Conservation (phyloP, 2,329 filamentous ascomycete genomes). For the Phialophora macrospora region DNA sequence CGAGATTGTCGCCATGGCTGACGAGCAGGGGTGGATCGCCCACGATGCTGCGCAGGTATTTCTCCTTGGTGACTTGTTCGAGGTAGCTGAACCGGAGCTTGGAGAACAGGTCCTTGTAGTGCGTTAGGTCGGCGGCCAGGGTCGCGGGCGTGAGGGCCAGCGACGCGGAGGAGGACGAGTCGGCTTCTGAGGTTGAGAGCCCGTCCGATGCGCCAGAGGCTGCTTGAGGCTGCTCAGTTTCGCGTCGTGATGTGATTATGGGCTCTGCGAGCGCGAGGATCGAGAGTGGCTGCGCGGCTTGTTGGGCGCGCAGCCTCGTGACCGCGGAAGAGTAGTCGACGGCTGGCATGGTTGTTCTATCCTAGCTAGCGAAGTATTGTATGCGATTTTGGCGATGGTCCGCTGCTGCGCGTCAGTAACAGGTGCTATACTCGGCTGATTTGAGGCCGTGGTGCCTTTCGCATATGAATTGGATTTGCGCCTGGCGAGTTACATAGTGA, state of each 20-base stretch:
- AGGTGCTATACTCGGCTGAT: neutral
- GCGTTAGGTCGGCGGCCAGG: constrained; percentile 79
- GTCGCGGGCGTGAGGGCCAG: constrained; percentile 70
- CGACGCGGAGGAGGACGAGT: constrained; percentile 56
- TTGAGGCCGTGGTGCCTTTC: neutral
- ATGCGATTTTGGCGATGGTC: neutral
- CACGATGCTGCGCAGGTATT: constrained; percentile 91
- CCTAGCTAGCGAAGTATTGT: neutral
- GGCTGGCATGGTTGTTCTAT: constrained; percentile 42
- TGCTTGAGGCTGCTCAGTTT: constrained; percentile 4
- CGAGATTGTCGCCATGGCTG: constrained; percentile 77
- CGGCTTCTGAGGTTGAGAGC: constrained; percentile 69
- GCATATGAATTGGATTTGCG: too few species aligned
- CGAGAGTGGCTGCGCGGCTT: constrained; percentile 43
- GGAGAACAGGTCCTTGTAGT: constrained; percentile 90
- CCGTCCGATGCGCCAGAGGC: constrained; percentile 42
- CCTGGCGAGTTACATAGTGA: neutral
- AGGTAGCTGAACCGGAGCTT: constrained; percentile 97
- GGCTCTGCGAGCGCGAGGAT: constrained; percentile 43
- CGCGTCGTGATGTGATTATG: constrained; percentile 30
- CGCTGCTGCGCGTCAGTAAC: neutral
- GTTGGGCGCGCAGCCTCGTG: constrained; percentile 33
- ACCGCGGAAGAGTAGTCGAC: constrained; percentile 45
- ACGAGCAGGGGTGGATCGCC: constrained; percentile 88
- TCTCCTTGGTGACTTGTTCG: constrained; percentile 98